A percentile compares a stretch with the other conserved stretches of the same genome.
These are phyloP conservation scores for Oropetium thomaeum DNA, from an alignment of 176 grass and related monocot species.

Conservation along the genomic window DNA sequence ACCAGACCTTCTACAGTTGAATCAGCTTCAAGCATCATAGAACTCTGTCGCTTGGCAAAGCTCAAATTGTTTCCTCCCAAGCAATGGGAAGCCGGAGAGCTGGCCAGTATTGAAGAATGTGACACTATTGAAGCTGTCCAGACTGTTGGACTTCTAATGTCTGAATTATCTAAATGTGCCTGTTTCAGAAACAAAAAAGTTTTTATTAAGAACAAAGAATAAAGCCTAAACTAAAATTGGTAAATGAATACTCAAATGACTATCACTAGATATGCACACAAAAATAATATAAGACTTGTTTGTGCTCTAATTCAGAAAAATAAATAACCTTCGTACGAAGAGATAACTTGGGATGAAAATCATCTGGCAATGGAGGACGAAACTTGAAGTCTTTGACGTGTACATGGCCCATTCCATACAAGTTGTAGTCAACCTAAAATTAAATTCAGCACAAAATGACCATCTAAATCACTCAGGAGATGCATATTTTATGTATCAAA, in stretches of 20 bases:
- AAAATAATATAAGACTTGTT: conserved; percentile 18
- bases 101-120: conserved; percentile 53
- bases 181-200: conserved; percentile 25
- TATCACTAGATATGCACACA: neutral
- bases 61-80: conserved; percentile 29
- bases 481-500: conserved; percentile 6
- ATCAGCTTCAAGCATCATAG: conserved; percentile 86
- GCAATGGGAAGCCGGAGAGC: conserved; percentile 31
- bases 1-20: conserved; percentile 67
- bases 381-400: conserved; percentile 90
- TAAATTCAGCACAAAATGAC: conserved; percentile 36
- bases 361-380: conserved; percentile 71
- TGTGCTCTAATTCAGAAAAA: conserved; percentile 42
- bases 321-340: conserved; percentile 27
- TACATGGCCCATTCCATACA: conserved; percentile 96
- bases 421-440: conserved; percentile 87
- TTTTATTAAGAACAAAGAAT: conserved; percentile 15
- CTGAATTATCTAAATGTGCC: conserved; percentile 57
- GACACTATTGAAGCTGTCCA: conserved; percentile 80
- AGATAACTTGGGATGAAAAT: conserved; percentile 51
- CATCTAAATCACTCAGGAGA: conserved; percentile 2
- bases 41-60: conserved; percentile 65
- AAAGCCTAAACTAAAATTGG: conserved; percentile 8
- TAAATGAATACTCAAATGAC: conserved; percentile 27
- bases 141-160: conserved; percentile 42